These are phyloP conservation scores for Brassica nigra DNA, from an alignment of 345 rosid species.

Conservation along the genomic window DNA sequence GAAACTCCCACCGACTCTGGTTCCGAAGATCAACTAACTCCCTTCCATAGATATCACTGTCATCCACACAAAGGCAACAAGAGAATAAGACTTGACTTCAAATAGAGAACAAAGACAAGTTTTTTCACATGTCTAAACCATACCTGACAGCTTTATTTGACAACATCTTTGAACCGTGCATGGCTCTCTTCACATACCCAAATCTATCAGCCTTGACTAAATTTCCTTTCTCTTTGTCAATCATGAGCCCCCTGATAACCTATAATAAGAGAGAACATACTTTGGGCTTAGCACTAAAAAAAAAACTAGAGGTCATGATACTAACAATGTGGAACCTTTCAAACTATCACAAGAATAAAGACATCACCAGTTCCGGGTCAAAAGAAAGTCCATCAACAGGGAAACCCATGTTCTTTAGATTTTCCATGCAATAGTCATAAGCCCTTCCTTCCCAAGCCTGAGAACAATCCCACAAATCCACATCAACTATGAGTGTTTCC, in stretches of 20 bases:
- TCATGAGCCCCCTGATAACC: slow-evolving; percentile 96
- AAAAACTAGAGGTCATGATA: slow-evolving; percentile 18
- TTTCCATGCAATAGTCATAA: slow-evolving; percentile 93
- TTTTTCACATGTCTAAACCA: slow-evolving; percentile 16
- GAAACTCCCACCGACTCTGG: slow-evolving; percentile 87
- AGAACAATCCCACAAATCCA: slow-evolving; percentile 21
- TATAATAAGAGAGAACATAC: slow-evolving; percentile 27
- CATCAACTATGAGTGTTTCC: neutral
- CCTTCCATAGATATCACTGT: slow-evolving; percentile 92
- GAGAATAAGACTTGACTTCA: slow-evolving; percentile 38
- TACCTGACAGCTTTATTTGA: slow-evolving; percentile 90
- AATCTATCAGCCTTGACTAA: slow-evolving; percentile 96
- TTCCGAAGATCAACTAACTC: slow-evolving; percentile 93
- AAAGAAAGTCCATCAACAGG: slow-evolving; percentile 91
- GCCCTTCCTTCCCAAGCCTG: slow-evolving; percentile 99
- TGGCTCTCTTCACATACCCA: slow-evolving; percentile 91
- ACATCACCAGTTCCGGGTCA: slow-evolving; percentile 79
- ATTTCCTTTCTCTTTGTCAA: slow-evolving; percentile 93
- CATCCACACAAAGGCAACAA: slow-evolving; percentile 49
- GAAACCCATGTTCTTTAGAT: slow-evolving; percentile 78
- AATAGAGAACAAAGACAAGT: neutral
- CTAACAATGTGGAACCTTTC: slow-evolving; percentile 6
- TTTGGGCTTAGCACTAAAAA: neutral
- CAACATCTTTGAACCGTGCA: slow-evolving; percentile 93
- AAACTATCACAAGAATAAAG: slow-evolving; percentile 28